phyloP scores from a whole-genome alignment of 2,329 filamentous ascomycete species.

The Alternaria consortialis region DNA sequence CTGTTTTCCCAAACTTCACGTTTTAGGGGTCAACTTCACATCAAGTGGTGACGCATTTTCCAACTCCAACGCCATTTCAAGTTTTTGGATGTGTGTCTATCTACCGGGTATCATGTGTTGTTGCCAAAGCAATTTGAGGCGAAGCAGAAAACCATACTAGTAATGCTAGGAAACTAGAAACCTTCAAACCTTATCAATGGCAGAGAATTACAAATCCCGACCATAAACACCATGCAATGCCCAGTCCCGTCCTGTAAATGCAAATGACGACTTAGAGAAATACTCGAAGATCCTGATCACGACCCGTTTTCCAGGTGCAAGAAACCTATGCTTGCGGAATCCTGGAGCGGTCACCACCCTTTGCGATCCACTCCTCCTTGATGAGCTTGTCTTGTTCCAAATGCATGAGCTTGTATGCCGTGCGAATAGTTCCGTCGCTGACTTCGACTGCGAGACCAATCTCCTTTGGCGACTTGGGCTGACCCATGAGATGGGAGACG shows the following conservation, averaged over 20 bases:
- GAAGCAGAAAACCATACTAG: background rate
- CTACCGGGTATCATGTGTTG: conserved; percentile 20
- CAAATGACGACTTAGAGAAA: background rate
- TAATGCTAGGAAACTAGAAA: background rate
- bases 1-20: too few species aligned
- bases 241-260: background rate
- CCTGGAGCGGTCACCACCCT: conserved; percentile 75
- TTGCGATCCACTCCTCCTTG: conserved; percentile 76
- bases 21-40: background rate
- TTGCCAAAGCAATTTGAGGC: conserved; percentile 5
- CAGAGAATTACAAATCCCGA: background rate
- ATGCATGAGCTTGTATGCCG: conserved; percentile 90
- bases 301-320: background rate
- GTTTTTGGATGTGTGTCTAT: conserved; percentile 9
- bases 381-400: conserved; percentile 77
- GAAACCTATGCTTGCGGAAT: conserved; percentile 61
- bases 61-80: conserved; percentile 6
- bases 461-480: conserved; percentile 81
- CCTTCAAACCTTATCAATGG: background rate
- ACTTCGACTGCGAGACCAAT: conserved; percentile 87
- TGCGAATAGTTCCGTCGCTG: conserved; percentile 96
- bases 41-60: background rate
- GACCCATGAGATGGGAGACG: conserved; percentile 85
- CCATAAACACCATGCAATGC: conserved; percentile 5
- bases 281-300: background rate